Evolutionary conservation across 2,329 filamentous ascomycete genomes (phyloP), one percentile per base, ranked within the genome.

Genomic region (Sclerotinia minor): DNA sequence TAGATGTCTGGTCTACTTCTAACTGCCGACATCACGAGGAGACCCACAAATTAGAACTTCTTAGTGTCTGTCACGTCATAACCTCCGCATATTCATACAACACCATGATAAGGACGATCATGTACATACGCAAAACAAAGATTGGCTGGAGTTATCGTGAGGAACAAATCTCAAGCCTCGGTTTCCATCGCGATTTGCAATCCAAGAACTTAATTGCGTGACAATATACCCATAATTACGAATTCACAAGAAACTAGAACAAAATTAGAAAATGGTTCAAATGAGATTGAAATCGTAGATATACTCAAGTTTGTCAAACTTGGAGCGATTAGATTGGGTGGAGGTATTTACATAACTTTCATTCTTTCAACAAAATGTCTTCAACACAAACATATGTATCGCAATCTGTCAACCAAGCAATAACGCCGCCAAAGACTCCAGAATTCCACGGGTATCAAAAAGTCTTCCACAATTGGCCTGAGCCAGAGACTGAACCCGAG

Each of bases 401-500:
- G 24, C 65, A 71, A 61, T 72, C 71, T 13, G 58, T 71, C n/a
- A 67, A 72, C 29, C 69, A 70, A 53, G 68, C 67, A 35, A 65
- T 71, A 38, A 73, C 69, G 5, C 72, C 72, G 5, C 72, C 72
- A 64, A 67, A 73, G 41, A 73, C 71, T n/a, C 72, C 72, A 3
- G 70, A 70, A 15, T 47, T 61, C 6, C 17, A 68, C 11, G 68
- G 32, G 32, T 41, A 71, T 29, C 21, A 53, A 35, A 70, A 69
- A 63, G 38, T 72, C 19, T 54, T 72, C 5, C 72, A 74, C 64
- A 66, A 61, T 26, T 74, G 72, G 72, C 72, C 72, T 5, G 73
- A 73, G 55, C 72, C 73, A 54, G 73, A 74, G 19, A 68, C 65
- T 5, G 69, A 65, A 26, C 68, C 70, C 21, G 71, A 72, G 67